Evolutionary conservation across 306 rosid genomes (phyloP), one percentile per base, ranked within the genome.

Genomic region (Acacia confusa): DNA sequence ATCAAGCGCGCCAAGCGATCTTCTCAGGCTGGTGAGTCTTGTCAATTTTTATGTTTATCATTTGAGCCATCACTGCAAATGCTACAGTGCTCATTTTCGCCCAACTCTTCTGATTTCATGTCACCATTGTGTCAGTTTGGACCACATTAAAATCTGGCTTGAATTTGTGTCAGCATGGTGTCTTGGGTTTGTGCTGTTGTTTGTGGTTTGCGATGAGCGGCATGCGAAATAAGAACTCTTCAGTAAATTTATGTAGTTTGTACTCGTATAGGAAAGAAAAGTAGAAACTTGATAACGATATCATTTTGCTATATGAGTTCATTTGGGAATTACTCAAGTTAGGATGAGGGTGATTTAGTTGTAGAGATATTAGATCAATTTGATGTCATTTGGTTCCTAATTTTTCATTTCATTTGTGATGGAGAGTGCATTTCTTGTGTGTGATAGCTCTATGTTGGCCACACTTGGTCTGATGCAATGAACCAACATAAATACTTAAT

Each of bases 1-100:
- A 78, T 77, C 74, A 91, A 88, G 58, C 82, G 72, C 79, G 82
- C 88, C 84, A 89, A 85, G 70, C 82, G 85, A 53, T 71, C 86
- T 66, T 78, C 92, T 32, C 74, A 72, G 16, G 22, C 84, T 24
- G 92, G 91, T 91, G 71, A 83, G 82, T 64, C 70, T 50, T 65
- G 48, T 27, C 45, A 36, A 28, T 61, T 17, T 55, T 43, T 58
- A 11, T 50, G 72, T n/a, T 24, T 67, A 47, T 19, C 60, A 1
- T 4, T 1, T 19, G 7, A 24, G 27, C 72, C 34, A 34, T 44
- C 3, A 15, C 14, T 67, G 50, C 80, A 70, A 79, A 16, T 25
- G 40, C 24, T 40, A 28, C 66, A 3, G 55, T 38, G 12, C 40
- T 7, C 70, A 47, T 7, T 32, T 57, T 78, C 53, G 40, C 57